phyloP scores from a whole-genome alignment of 2,329 filamentous ascomycete species.

The Fusarium oxysporum region DNA sequence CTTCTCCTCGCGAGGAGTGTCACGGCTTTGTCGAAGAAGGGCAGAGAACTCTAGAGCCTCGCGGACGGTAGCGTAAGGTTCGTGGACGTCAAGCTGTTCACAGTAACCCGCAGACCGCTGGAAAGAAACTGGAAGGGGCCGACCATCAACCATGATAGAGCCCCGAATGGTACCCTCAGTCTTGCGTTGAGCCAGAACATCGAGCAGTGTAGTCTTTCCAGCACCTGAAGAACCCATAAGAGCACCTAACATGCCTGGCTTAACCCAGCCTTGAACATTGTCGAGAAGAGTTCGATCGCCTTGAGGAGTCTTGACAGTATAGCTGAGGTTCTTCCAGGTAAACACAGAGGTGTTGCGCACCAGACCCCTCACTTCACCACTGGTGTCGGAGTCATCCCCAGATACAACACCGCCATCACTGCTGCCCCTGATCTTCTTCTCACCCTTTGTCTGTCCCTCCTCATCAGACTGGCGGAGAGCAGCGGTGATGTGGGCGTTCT shows the following conservation, averaged over 20 bases:
- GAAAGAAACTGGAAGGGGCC: slow-evolving; percentile 77
- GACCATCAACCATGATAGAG: slow-evolving; percentile 81
- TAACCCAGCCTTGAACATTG: slow-evolving; percentile 85
- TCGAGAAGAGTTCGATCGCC: slow-evolving; percentile 78
- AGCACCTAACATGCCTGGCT: slow-evolving; percentile 81
- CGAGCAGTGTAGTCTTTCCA: slow-evolving; percentile 86
- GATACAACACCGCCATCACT: slow-evolving; percentile 26
- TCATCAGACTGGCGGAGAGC: slow-evolving; percentile 57
- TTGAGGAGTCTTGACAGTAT: slow-evolving; percentile 71
- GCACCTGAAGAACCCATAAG: slow-evolving; percentile 87
- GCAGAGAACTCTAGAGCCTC: slow-evolving; percentile 82
- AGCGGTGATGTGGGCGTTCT: slow-evolving; percentile 58
- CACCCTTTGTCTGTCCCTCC: slow-evolving; percentile 56
- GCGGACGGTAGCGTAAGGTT: slow-evolving; percentile 77
- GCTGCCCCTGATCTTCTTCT: slow-evolving; percentile 15
- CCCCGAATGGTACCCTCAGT: slow-evolving; percentile 82
- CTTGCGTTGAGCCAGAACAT: slow-evolving; percentile 83
- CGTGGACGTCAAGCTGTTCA: slow-evolving; percentile 84
- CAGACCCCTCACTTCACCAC: slow-evolving; percentile 53
- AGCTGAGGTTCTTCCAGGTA: slow-evolving; percentile 79
- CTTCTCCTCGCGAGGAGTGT: slow-evolving; percentile 74
- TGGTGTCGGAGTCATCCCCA: slow-evolving; percentile 20
- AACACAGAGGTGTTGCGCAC: slow-evolving; percentile 75
- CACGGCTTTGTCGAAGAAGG: slow-evolving; percentile 75
- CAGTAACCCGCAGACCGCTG: slow-evolving; percentile 84